Percentiles rank a stretch among this genome's conserved stretches.
phyloP scores from a whole-genome alignment of 1,284 basidiomycete genomes.

The Anthracocystis panici-leucophaei region DNA sequence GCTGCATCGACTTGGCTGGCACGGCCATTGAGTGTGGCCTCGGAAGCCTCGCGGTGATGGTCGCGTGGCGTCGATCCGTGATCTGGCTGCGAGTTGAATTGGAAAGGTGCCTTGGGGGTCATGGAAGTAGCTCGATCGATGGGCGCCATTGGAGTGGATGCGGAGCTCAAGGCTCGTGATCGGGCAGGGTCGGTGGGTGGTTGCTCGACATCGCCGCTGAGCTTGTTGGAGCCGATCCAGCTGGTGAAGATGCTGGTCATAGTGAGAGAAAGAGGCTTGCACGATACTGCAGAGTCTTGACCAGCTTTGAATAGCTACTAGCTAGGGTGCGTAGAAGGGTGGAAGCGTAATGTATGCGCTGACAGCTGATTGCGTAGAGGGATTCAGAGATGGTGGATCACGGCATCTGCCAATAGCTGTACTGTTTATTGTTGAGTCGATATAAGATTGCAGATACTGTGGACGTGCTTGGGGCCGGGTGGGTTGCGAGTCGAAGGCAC shows the following conservation, averaged over 20 bases:
- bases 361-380: neutral
- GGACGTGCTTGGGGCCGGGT: neutral
- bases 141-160: constrained; percentile 34
- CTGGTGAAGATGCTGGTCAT: constrained; percentile 47
- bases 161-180: constrained; percentile 22
- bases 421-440: neutral
- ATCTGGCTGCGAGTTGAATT: constrained; percentile 24
- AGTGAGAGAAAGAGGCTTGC: neutral
- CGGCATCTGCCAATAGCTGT: neutral
- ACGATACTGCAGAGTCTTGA: neutral
- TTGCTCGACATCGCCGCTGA: constrained; percentile 27
- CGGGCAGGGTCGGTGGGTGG: constrained; percentile 25
- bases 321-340: neutral
- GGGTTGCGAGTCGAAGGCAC: neutral
- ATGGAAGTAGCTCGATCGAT: constrained; percentile 48
- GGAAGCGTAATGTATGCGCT: neutral
- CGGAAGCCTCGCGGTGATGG: constrained; percentile 45
- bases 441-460: neutral
- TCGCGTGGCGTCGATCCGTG: constrained; percentile 13
- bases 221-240: constrained; percentile 46
- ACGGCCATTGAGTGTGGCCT: constrained; percentile 42
- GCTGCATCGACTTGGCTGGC: constrained; percentile 2
- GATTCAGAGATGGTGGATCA: neutral
- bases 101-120: constrained; percentile 43
- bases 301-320: neutral